A percentile compares a stretch with the other conserved stretches of the same genome.
Evolutionary conservation across 768 basidiomycete genomes (phyloP).

Genomic region (Tephrocybe sp.): DNA sequence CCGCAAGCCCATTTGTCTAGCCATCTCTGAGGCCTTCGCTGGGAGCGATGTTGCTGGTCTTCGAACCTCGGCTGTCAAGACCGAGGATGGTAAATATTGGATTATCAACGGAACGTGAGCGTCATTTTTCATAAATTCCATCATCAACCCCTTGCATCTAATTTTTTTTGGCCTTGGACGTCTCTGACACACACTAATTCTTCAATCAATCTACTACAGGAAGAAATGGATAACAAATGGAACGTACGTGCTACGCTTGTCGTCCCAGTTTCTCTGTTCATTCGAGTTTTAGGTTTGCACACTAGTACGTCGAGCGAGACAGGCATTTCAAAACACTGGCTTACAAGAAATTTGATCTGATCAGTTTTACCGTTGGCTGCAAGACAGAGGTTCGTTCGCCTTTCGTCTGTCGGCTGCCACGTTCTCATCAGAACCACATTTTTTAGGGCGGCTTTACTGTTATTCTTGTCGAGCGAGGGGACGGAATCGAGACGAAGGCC

Average conservation of each 20-base stretch:
- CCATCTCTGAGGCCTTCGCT: conserved; percentile 88
- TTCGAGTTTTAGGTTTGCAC: conserved; percentile 34
- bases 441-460: conserved; percentile 70
- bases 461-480: conserved; percentile 79
- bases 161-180: neutral
- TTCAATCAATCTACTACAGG: conserved; percentile 32
- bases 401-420: neutral
- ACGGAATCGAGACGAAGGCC: conserved; percentile 79
- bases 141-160: neutral
- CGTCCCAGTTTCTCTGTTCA: neutral
- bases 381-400: conserved; percentile 44
- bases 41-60: conserved; percentile 81
- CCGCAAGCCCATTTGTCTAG: conserved; percentile 79
- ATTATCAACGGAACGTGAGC: conserved; percentile 66
- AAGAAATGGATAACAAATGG: conserved; percentile 90
- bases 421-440: neutral
- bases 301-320: conserved; percentile 35
- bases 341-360: conserved; percentile 1
- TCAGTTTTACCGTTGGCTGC: conserved; percentile 67
- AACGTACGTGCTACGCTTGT: conserved; percentile 37
- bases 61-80: conserved; percentile 71
- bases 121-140: neutral
- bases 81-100: conserved; percentile 78
- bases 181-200: neutral
- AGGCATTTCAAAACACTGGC: no score